phyloP scores from a whole-genome alignment of 768 basidiomycete genomes.

The Calocybe indica region DNA sequence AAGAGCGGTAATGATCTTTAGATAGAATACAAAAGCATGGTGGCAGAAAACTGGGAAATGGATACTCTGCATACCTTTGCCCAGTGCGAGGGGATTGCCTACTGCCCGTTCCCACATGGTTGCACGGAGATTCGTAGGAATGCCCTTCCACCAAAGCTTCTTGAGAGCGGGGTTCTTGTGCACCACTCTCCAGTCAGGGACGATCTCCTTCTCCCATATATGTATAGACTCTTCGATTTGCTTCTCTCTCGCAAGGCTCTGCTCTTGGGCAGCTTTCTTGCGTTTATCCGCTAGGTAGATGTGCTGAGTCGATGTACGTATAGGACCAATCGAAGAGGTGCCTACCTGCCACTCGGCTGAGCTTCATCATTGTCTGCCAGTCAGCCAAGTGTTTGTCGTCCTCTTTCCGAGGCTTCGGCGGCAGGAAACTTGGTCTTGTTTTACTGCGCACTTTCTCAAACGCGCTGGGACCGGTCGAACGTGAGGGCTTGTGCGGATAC shows the following conservation, averaged over 20 bases:
- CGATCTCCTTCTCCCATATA: slow-evolving; percentile 72
- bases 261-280: slow-evolving; percentile 54
- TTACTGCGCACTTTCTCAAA: slow-evolving; percentile 79
- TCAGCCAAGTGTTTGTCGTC: slow-evolving; percentile 80
- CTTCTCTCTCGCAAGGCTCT: slow-evolving; percentile 57
- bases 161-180: slow-evolving; percentile 58
- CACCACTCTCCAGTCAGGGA: slow-evolving; percentile 80
- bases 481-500: slow-evolving; percentile 33
- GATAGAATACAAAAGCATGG: slow-evolving; percentile 5
- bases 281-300: slow-evolving; percentile 59
- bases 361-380: slow-evolving; percentile 87
- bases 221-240: slow-evolving; percentile 64
- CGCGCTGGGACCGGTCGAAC: slow-evolving; percentile 59
- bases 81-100: slow-evolving; percentile 76
- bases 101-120: slow-evolving; percentile 81
- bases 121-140: slow-evolving; percentile 77
- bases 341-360: slow-evolving; percentile 67
- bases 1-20: slow-evolving; percentile 66
- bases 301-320: background rate
- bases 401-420: slow-evolving; percentile 73
- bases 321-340: slow-evolving; percentile 6
- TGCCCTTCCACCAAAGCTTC: slow-evolving; percentile 84
- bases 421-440: slow-evolving; percentile 81
- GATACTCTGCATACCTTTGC: slow-evolving; percentile 52
- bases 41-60: background rate